Evolutionary conservation across 2,329 filamentous ascomycete genomes (phyloP), one percentile per base, ranked within the genome.

Genomic region (Penicillium sp.): DNA sequence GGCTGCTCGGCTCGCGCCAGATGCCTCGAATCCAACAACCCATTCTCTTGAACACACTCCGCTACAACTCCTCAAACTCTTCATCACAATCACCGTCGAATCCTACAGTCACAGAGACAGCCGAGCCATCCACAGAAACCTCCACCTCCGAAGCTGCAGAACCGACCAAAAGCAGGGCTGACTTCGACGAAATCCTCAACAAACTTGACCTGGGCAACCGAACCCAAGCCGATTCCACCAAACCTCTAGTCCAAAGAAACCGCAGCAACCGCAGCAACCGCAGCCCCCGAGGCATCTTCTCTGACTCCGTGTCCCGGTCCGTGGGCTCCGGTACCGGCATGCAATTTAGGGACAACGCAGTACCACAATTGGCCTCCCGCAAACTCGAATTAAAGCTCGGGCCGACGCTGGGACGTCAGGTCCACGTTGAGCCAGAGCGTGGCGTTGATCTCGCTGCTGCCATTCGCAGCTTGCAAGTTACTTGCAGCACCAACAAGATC

Each of bases 331-430:
- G 51, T 30, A 45, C 50, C 6, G 35, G 34, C 39, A 34, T 17
- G 18, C 36, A 38, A 16, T 31, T 38, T 7, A 28, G 27, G 7
- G 31, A 29, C 33, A 48, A 36, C 25, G 39, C 26, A 25, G 31
- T 30, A 17, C 51, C 43, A 33, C 42, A 49, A 9, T 39, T 39
- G 3, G 50, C 55, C 4, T 19, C 43, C 20, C 58, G 54, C n/a
- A 57, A 54, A 35, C 43, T 60, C 14, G 57, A 64, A 27, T 39
- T 65, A 32, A 66, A 67, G 49, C 53, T 67, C 16, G 63, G 62
- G 3, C 60, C 64, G n/a, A 53, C 54, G 20, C 57, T 68, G 16
- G 64, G 64, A 15, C 63, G 64, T 1, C 59, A 65, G 48, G 51
- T 62, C 10, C 38, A 54, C 4, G 62, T 68, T 27, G 57, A 64